These are phyloP conservation scores for Triticum urartu DNA, from an alignment of 176 grass and related monocot genomes.

Conservation along the genomic window DNA sequence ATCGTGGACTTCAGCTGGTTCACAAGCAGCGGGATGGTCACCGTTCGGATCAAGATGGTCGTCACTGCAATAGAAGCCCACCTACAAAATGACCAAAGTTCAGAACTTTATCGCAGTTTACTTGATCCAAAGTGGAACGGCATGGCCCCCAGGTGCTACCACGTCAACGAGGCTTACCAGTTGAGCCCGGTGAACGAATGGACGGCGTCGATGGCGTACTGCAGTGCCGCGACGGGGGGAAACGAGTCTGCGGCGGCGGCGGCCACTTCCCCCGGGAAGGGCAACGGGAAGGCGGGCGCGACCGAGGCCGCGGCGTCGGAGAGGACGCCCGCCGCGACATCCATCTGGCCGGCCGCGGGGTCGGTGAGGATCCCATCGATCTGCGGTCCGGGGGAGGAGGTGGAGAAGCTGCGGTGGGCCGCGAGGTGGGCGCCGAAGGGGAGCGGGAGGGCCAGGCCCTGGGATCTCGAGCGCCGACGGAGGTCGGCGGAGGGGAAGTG, in stretches of 20 bases:
- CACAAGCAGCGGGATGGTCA: conserved; percentile 56
- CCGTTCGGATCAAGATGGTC: conserved; percentile 61
- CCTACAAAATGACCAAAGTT: conserved; percentile 37
- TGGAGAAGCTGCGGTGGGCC: conserved; percentile 28
- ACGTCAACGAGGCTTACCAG: conserved; percentile 39
- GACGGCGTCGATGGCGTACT: conserved; percentile 68
- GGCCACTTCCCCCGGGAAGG: conserved; percentile 77
- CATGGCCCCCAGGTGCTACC: no score
- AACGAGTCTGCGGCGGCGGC: conserved; percentile 77
- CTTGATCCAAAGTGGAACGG: neutral
- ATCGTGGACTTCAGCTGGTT: conserved; percentile 64
- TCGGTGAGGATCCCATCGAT: conserved; percentile 40
- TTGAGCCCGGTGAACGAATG: conserved; percentile 75
- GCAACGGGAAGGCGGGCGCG: neutral
- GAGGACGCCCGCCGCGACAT: conserved; percentile 25
- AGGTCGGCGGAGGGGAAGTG: conserved; percentile 6
- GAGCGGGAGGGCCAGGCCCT: neutral
- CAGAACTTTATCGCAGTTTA: neutral
- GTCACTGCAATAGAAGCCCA: conserved; percentile 82
- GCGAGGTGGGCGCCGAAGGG: conserved; percentile 38
- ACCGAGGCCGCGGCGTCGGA: conserved; percentile 19
- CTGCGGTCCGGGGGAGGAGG: neutral
- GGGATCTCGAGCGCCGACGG: conserved; percentile 8
- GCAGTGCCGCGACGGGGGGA: conserved; percentile 62
- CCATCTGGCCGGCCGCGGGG: conserved; percentile 1